Conservation (phyloP, 805 yeast species). For the Pichia cephalocereana region DNA sequence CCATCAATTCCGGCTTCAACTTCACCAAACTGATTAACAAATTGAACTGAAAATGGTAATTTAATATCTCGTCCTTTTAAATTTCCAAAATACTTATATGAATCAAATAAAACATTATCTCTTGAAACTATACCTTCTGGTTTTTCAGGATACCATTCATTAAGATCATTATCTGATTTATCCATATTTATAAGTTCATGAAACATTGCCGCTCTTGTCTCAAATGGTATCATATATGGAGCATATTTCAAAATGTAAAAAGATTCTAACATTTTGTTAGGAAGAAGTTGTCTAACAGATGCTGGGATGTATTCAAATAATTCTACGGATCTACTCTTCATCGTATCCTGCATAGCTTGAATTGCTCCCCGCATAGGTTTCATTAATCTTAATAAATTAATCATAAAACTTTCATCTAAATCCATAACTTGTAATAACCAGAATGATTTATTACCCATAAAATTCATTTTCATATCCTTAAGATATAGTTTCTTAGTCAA, state of each 20-base stretch:
- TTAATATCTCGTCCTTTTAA: slow-evolving; percentile 48
- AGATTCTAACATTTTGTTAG: slow-evolving; percentile 26
- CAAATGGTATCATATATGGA: slow-evolving; percentile 78
- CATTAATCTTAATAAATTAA: no score
- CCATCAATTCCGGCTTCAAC: slow-evolving; percentile 91
- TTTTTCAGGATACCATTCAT: slow-evolving; percentile 15
- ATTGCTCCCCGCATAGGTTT: no score
- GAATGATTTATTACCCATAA: slow-evolving; percentile 37
- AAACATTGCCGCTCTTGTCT: slow-evolving; percentile 63
- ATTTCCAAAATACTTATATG: slow-evolving; percentile 48
- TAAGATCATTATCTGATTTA: slow-evolving; percentile 20
- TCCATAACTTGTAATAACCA: slow-evolving; percentile 36
- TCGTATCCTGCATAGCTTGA: no score
- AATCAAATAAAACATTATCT: slow-evolving; percentile 65
- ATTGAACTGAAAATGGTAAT: slow-evolving; percentile 49
- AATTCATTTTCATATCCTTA: slow-evolving; percentile 51
- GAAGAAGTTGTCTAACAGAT: not conserved
- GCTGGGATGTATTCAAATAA: no score
- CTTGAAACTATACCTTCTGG: slow-evolving; percentile 53
- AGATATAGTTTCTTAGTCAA: slow-evolving; percentile 56
- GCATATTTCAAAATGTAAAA: slow-evolving; percentile 45
- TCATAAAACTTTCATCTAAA: no score
- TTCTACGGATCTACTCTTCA: no score
- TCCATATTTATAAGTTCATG: slow-evolving; percentile 55
- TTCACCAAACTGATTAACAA: slow-evolving; percentile 61